A percentile compares a stretch with the other conserved stretches of the same genome.
Evolutionary conservation across 2,329 filamentous ascomycete genomes (phyloP).

Genomic region (Ophiocordyceps sinensis): DNA sequence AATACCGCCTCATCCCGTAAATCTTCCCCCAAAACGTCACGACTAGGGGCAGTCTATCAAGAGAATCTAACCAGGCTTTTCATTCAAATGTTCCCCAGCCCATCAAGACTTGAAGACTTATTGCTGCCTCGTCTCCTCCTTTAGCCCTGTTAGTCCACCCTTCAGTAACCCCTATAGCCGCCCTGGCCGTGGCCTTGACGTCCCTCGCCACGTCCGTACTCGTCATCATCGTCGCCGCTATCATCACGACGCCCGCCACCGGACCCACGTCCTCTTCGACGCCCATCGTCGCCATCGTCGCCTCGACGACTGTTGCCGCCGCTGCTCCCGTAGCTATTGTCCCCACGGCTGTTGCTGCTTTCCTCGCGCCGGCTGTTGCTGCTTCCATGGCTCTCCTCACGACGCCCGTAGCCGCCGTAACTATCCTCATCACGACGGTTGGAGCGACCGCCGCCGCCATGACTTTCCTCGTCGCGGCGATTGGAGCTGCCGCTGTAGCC

Average conservation of each 20-base stretch:
- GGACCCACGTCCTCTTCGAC: neutral
- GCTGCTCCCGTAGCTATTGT: constrained; percentile 10
- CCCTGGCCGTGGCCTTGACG: neutral
- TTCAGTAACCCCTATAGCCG: neutral
- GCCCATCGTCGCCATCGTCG: constrained; percentile 3
- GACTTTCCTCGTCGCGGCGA: constrained; percentile 9
- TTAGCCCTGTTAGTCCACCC: too few relatives aligned
- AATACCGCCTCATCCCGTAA: too few relatives aligned
- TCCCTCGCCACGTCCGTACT: neutral
- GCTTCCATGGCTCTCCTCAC: constrained; percentile 2
- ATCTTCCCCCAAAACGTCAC: too few relatives aligned
- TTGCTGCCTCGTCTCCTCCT: too few relatives aligned
- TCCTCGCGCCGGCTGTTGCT: constrained; percentile 3
- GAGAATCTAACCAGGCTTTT: too few relatives aligned
- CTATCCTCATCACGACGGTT: constrained; percentile 5
- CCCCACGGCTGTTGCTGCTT: constrained; percentile 2
- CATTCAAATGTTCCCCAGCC: too few relatives aligned
- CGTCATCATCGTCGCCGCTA: neutral
- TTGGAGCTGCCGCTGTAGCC: constrained; percentile 7
- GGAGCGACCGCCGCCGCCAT: constrained; percentile 1
- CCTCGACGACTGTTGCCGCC: neutral
- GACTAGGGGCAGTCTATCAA: too few relatives aligned
- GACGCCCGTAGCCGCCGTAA: constrained; percentile 3
- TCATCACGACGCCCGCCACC: neutral
- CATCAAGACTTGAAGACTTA: too few relatives aligned